phyloP scores from a whole-genome alignment of 768 basidiomycete genomes.

The Pisolithus orientalis region DNA sequence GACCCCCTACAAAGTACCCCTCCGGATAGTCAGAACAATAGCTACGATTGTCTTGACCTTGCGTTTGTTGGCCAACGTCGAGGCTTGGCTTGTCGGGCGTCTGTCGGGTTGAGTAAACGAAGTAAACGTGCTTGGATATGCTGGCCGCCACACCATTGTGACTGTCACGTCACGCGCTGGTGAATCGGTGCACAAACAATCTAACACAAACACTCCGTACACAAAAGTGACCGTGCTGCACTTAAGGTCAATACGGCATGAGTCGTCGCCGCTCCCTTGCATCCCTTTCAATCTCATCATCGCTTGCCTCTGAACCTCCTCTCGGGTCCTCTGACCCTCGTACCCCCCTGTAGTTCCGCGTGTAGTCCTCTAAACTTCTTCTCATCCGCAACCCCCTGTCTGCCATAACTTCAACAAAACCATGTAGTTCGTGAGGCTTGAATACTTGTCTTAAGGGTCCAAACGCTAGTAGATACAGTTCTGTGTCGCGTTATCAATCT shows the following conservation, averaged over 20 bases:
- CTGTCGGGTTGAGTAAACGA: constrained; percentile 14
- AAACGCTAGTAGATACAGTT: constrained; percentile 74
- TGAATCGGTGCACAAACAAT: constrained; percentile 8
- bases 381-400: constrained; percentile 67
- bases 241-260: constrained; percentile 48
- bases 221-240: constrained; percentile 1
- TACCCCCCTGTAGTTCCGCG: constrained; percentile 7
- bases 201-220: neutral
- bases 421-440: constrained; percentile 49
- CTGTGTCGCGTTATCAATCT: constrained; percentile 31
- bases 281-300: constrained; percentile 55
- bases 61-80: neutral
- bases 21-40: neutral
- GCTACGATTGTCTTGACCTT: constrained; percentile 9
- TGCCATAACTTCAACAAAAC: constrained; percentile 66
- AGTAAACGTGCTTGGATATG: constrained; percentile 10
- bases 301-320: constrained; percentile 21
- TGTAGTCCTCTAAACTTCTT: constrained; percentile 47
- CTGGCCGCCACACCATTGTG: constrained; percentile 3
- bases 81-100: neutral
- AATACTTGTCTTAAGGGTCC: constrained; percentile 63
- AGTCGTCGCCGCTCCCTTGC: constrained; percentile 54
- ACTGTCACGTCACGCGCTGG: neutral
- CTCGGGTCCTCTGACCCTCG: constrained; percentile 19
- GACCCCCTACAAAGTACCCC: constrained; percentile 2